Base-by-base conservation (phyloP, 2,329 filamentous ascomycete genomes). In the Cladophialophora immunda region DNA sequence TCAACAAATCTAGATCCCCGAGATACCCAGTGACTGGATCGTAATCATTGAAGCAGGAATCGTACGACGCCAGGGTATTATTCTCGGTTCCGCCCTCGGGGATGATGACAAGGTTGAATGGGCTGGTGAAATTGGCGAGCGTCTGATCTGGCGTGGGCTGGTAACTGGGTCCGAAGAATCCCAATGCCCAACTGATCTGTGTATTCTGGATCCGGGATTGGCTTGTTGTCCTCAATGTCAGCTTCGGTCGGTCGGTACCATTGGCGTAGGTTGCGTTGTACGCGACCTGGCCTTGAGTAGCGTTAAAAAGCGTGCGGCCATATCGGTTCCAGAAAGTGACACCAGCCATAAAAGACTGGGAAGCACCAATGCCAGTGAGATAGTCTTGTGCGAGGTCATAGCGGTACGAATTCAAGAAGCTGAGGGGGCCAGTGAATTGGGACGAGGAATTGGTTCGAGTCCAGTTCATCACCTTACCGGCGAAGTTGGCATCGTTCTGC, bases 191-290 rank as follows among this genome's bases (percentile, higher is more conserved):
- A 68, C 78, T 82, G 71, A 85, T 83, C 70, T 83, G 77, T n/a
- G 82, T 85, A 74, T 87, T 85, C 65, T 83, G 73, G 52, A 87
- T 87, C 30, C 86, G 80, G 11, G 79, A 81, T 73, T 87, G 85
- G 47, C 79, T 79, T 0, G 86, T 87, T 0, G 85, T 87, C 29
- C 86, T 78, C 55, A 87, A 77, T 0, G 85, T 80, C 0, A 85
- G 81, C 74, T 83, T 84, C 0, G 81, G 77, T 7, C 83, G 78
- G 7, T 78, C 77, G 17, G 82, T 85, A 11, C 82, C 81, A 65
- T 84, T 83, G 30, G 78, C 71, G 64, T 76, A 83, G 55, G 73
- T 78, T 15, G 78, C 74, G 69, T 83, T 81, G 77, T 86, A 88
- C 1, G 79, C 75, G 0, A 84, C 70, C 68, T 85, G 83, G 7